These are phyloP conservation scores for Yamadazyma philogaea DNA, from an alignment of 805 yeast species.

Conservation along the genomic window DNA sequence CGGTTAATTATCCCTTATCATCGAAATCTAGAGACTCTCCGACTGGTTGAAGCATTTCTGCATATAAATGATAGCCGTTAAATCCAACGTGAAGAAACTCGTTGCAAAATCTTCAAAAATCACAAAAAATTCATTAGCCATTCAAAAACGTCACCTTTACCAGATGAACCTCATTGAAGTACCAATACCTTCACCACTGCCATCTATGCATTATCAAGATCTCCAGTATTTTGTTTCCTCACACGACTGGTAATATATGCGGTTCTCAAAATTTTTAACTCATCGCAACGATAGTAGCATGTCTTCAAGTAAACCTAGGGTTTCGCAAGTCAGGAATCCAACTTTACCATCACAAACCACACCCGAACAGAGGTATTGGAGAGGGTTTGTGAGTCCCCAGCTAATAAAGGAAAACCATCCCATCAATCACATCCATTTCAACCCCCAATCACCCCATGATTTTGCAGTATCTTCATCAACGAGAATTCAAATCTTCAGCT, in stretches of 20 bases:
- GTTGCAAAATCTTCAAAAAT: no score
- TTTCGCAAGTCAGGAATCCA: slow-evolving; percentile 65
- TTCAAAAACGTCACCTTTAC: no score
- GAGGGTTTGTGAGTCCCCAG: slow-evolving; percentile 79
- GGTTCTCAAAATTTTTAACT: slow-evolving; percentile 8
- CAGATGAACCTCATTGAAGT: no score
- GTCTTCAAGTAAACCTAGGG: slow-evolving; percentile 72
- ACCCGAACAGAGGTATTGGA: slow-evolving; percentile 93
- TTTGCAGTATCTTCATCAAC: slow-evolving; percentile 92
- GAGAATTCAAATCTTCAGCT: slow-evolving; percentile 85
- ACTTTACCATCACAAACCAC: slow-evolving; percentile 81
- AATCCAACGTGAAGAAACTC: no score
- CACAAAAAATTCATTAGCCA: no score
- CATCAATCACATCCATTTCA: slow-evolving; percentile 82
- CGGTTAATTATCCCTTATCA: no score
- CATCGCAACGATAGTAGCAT: slow-evolving; percentile 32
- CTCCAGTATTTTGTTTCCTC: no score
- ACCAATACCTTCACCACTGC: no score
- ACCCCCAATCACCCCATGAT: slow-evolving; percentile 71
- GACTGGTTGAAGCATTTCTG: no score
- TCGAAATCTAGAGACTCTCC: no score
- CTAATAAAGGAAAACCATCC: slow-evolving; percentile 92
- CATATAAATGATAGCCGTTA: no score
- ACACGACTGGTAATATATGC: slow-evolving; percentile 7
- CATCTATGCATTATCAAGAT: background rate